phyloP scores from a whole-genome alignment of 148 eudicot species.

The Spergularia marina region DNA sequence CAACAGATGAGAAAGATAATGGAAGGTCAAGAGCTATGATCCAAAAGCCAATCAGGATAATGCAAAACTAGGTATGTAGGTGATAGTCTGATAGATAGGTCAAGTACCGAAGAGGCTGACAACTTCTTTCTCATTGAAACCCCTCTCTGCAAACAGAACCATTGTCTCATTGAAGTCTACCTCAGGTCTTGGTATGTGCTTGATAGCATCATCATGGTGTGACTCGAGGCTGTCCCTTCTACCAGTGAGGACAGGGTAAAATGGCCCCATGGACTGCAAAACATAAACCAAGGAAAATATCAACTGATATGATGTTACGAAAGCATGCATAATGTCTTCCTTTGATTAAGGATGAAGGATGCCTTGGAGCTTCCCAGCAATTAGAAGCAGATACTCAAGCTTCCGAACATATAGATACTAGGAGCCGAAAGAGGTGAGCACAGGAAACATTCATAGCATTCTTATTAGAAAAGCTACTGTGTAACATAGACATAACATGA shows the following conservation, averaged over 20 bases:
- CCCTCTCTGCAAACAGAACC: conserved; percentile 28
- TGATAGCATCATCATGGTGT: conserved; percentile 24
- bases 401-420: too few species aligned
- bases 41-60: not conserved
- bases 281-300: not conserved
- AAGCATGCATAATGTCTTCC: too few species aligned
- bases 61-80: not conserved
- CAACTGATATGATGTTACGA: not conserved
- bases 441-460: too few species aligned
- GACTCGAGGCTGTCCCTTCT: conserved; percentile 33
- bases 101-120: conserved; percentile 38
- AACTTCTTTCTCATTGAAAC: conserved; percentile 36
- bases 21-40: too few species aligned
- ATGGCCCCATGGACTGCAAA: conserved; percentile 33
- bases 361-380: too few species aligned
- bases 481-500: too few species aligned
- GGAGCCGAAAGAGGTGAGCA: too few species aligned
- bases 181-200: conserved; percentile 36
- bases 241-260: conserved; percentile 39
- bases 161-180: conserved; percentile 25
- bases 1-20: not conserved
- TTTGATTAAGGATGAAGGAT: too few species aligned
- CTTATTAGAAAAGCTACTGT: too few species aligned
- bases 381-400: too few species aligned
- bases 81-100: not conserved